Conservation (phyloP, 176 grass and related monocot species). For the Sorghum bicolor region DNA sequence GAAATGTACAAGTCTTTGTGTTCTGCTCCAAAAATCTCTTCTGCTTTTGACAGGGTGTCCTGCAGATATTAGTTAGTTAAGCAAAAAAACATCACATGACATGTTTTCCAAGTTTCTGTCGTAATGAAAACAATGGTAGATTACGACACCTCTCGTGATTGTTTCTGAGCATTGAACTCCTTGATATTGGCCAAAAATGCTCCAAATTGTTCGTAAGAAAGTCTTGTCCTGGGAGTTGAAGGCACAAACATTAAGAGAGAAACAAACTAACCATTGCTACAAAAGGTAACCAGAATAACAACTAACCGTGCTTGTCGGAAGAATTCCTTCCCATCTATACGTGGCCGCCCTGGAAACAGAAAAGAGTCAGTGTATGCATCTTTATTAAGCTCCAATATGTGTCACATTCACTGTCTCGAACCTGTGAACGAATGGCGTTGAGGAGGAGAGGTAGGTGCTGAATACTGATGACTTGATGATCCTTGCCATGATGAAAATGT, state of each 20-base stretch:
- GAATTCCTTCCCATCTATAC: conserved; percentile 92
- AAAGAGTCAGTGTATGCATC: neutral
- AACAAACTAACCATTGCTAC: neutral
- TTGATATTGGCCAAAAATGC: conserved; percentile 91
- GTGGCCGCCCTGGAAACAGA: conserved; percentile 56
- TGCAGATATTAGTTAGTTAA: conserved; percentile 26
- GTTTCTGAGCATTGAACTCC: conserved; percentile 86
- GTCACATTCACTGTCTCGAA: neutral
- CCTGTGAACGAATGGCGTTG: conserved; percentile 65
- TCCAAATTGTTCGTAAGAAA: conserved; percentile 92
- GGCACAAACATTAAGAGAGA: neutral
- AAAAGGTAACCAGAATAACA: conserved; percentile 6
- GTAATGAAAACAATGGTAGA: conserved; percentile 8
- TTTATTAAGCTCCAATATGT: conserved; percentile 17
- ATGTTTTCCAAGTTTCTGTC: neutral
- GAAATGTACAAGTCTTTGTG: conserved; percentile 82
- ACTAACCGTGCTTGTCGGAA: conserved; percentile 95
- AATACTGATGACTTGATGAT: conserved; percentile 67
- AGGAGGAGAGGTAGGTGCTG: conserved; percentile 71
- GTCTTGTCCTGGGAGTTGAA: conserved; percentile 59
- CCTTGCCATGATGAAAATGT: conserved; percentile 55
- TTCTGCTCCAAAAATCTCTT: conserved; percentile 89
- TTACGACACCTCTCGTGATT: conserved; percentile 62
- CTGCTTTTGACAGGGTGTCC: conserved; percentile 82
- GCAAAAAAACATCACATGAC: conserved; percentile 13